A percentile compares a stretch with the other conserved stretches of the same genome.
Conservation (phyloP, 208 protist species). For the Acanthamoeba lenticulata region DNA sequence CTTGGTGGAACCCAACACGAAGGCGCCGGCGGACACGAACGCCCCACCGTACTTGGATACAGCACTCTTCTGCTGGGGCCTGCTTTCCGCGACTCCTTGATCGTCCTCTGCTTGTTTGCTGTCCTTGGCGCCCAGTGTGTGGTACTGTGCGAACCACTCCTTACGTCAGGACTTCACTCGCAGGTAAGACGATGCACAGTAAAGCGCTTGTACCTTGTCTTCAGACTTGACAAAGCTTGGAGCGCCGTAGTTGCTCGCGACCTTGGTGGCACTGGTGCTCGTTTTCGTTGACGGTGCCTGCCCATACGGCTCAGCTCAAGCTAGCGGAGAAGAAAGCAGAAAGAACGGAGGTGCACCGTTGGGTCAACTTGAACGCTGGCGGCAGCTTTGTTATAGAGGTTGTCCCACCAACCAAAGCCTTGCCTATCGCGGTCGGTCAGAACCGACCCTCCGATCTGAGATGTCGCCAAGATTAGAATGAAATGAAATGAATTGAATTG, state of each 20-base stretch:
- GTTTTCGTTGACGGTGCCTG: neutral
- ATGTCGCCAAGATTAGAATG: neutral
- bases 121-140: neutral
- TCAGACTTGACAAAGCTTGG: conserved; percentile 21
- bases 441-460: neutral
- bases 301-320: neutral
- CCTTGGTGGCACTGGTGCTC: neutral
- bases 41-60: neutral
- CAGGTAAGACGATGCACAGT: no score
- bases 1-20: neutral
- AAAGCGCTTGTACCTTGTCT: neutral
- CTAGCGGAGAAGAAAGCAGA: neutral
- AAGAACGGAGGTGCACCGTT: neutral
- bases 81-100: neutral
- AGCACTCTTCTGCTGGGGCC: neutral
- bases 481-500: neutral
- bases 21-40: neutral
- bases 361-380: conserved; percentile 21
- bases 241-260: neutral
- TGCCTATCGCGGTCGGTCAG: neutral
- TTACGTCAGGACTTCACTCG: no score
- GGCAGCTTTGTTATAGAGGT: conserved; percentile 31
- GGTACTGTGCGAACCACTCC: no score
- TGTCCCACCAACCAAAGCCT: conserved; percentile 9
- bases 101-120: neutral